phyloP scores from a whole-genome alignment of 495 filamentous ascomycete genomes.

The Lasiosphaeriaceae sp. region DNA sequence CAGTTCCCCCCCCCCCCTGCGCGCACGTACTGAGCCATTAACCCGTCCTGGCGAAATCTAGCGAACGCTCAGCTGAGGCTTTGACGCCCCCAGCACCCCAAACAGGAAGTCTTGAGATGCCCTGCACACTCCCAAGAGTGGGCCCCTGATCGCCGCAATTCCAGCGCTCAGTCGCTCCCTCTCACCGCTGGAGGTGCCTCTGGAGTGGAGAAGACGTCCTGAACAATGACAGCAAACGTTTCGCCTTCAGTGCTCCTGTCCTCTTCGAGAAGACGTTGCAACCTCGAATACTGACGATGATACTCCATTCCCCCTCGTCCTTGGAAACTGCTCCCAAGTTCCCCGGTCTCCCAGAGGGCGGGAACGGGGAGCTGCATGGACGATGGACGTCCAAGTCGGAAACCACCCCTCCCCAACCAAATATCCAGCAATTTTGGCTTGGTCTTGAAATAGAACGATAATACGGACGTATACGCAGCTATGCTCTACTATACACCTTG shows the following conservation, averaged over 20 bases:
- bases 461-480: not conserved
- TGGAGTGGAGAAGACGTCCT: not conserved
- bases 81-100: conserved; percentile 25
- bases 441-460: not conserved
- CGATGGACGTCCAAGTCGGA: conserved; percentile 1
- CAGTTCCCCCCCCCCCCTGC: not conserved
- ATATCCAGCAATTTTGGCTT: not conserved
- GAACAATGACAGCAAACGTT: not conserved
- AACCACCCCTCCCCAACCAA: not conserved
- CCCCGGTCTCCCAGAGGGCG: conserved; percentile 1
- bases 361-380: conserved; percentile 7
- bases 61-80: conserved; percentile 34
- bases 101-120: conserved; percentile 13
- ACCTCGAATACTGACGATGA: conserved; percentile 4
- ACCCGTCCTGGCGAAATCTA: conserved; percentile 29
- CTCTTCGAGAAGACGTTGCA: conserved; percentile 5
- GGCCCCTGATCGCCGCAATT: conserved; percentile 1
- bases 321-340: no score
- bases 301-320: not conserved
- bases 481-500: no score
- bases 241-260: not conserved
- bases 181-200: conserved; percentile 1
- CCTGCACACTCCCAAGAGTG: not conserved
- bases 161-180: conserved; percentile 9
- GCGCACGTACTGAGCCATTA: conserved; percentile 11